Evolutionary conservation across 2,329 filamentous ascomycete genomes (phyloP), one percentile per base, ranked within the genome.

Genomic region (Cyclaneusma minus): DNA sequence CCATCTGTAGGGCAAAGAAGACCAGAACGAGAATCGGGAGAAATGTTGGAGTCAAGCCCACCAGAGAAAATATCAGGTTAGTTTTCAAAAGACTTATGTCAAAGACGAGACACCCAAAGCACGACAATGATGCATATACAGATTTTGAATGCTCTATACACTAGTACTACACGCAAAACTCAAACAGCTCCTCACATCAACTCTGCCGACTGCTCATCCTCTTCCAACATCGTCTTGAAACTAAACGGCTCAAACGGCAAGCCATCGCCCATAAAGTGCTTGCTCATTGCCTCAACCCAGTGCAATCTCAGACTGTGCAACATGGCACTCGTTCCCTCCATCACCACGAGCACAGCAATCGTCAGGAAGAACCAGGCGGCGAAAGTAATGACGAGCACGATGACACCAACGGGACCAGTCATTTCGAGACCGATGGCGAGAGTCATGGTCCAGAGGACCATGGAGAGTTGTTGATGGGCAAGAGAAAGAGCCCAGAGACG

Each of bases 211-310:
- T 66, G 60, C 36, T 72, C 67, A 33, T 89, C 81, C 50, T 93
- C 84, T 53, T 93, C 85, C 39, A 94, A 55, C 48, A 92, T 56
- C 18, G 68, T 62, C 56, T 76, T 72, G 52, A 94, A 94, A 36
- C 79, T 89, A 50, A 94, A 93, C 4, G 85, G 85, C 45, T 75
- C 64, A 53, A 94, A 94, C 2, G 83, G 64, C 52, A 84, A 71
- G 28, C 85, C 85, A 32, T 81, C 79, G 45, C 89, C 89, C 49
- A 92, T 75, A 53, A 91, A 91, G 61, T 92, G 87, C 61, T 93
- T 93, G 57, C 82, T 91, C 72, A 94, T 94, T 11, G 85, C 87
- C 55, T 94, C 87, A 35, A 94, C 85, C 85, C 85, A 94, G 42
- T 92, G 85, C 46, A 94, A 60, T 62, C 85, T 70, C 41, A 94